These are phyloP conservation scores for Puccinia polysora DNA, from an alignment of 1,284 basidiomycete species.

Conservation along the genomic window DNA sequence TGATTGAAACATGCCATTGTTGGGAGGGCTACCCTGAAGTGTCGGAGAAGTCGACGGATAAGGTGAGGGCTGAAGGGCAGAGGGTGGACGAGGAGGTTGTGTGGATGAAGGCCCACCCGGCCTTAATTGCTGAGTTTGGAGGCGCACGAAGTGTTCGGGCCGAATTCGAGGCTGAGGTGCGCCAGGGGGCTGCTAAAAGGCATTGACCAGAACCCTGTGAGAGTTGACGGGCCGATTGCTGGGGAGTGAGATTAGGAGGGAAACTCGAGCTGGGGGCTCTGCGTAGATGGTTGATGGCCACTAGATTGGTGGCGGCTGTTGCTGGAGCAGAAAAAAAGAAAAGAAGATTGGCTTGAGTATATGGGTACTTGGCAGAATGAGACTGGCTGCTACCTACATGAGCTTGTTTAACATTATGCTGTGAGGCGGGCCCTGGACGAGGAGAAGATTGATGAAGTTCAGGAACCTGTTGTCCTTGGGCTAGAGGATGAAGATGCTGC, in stretches of 20 bases:
- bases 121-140: slow-evolving; percentile 25
- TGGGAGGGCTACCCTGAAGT: slow-evolving; percentile 29
- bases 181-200: slow-evolving; percentile 37
- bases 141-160: slow-evolving; percentile 24
- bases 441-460: slow-evolving; percentile 22
- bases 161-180: neutral
- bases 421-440: neutral
- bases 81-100: slow-evolving; percentile 40
- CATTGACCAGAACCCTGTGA: slow-evolving; percentile 9
- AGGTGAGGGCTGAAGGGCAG: slow-evolving; percentile 9
- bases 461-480: slow-evolving; percentile 14
- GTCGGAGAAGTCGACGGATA: slow-evolving; percentile 10
- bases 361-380: neutral
- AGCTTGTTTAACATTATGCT: slow-evolving; percentile 11
- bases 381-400: slow-evolving; percentile 9
- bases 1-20: neutral
- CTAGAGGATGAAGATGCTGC: slow-evolving; percentile 18
- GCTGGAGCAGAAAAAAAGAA: neutral
- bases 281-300: slow-evolving; percentile 8
- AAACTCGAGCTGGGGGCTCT: slow-evolving; percentile 10
- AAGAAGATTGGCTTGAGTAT: neutral
- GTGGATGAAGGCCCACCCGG: slow-evolving; percentile 14
- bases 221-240: slow-evolving; percentile 28
- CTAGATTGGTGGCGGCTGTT: slow-evolving; percentile 22
- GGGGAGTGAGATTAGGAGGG: slow-evolving; percentile 31